A percentile compares a stretch with the other conserved stretches of the same genome.
Conservation (phyloP, 2,329 filamentous ascomycete species). For the Cladosporium oxysporum region DNA sequence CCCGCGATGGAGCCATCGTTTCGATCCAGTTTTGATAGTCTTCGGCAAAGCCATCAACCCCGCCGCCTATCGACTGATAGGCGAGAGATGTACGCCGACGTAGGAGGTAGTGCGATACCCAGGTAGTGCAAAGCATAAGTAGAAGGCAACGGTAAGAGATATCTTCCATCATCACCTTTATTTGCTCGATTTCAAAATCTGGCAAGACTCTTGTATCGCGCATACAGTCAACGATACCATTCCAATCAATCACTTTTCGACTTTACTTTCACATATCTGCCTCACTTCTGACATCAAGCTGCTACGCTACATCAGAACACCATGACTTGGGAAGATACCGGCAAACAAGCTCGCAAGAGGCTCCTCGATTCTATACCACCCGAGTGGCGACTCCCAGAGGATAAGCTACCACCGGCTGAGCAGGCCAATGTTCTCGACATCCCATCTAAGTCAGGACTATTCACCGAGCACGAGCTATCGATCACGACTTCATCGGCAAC, state of each 20-base stretch:
- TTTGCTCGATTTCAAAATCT: background rate
- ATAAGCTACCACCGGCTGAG: slow-evolving; percentile 55
- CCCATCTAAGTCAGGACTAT: slow-evolving; percentile 60
- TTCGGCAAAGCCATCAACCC: slow-evolving; percentile 4
- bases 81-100: slow-evolving; percentile 2
- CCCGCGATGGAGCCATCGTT: background rate
- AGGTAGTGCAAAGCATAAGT: background rate
- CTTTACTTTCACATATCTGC: background rate
- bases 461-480: slow-evolving; percentile 54
- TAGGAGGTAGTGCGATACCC: background rate
- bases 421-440: slow-evolving; percentile 60
- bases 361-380: slow-evolving; percentile 55
- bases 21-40: slow-evolving; percentile 7
- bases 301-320: background rate
- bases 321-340: slow-evolving; percentile 18
- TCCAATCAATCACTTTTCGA: background rate
- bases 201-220: background rate
- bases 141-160: background rate
- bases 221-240: background rate
- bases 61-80: slow-evolving; percentile 7
- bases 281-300: background rate
- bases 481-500: slow-evolving; percentile 50
- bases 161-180: background rate
- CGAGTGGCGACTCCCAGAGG: slow-evolving; percentile 58
- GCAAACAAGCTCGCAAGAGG: slow-evolving; percentile 41